Evolutionary conservation across 2,329 filamentous ascomycete species (phyloP).

Genomic region (Emmonsiellopsis sp.): DNA sequence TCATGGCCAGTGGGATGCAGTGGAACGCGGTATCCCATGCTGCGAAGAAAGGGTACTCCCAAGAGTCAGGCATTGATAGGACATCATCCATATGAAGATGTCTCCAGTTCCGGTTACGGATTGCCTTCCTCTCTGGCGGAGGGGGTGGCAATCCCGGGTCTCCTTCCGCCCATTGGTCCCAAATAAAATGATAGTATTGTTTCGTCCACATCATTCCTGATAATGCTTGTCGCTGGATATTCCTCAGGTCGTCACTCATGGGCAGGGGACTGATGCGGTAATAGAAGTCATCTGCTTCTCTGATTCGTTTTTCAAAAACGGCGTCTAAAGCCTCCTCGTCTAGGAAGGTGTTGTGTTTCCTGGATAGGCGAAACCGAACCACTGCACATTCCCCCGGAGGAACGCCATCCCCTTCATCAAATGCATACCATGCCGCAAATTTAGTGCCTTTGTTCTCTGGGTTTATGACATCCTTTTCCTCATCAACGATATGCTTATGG

Average conservation of each 20-base stretch:
- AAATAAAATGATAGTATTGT: conserved; percentile 92
- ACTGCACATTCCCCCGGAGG: conserved; percentile 88
- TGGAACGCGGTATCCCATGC: conserved; percentile 98
- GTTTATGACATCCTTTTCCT: conserved; percentile 72
- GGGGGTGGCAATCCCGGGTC: conserved; percentile 84
- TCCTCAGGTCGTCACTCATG: conserved; percentile 86
- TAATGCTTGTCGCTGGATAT: conserved; percentile 90
- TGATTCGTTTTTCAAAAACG: conserved; percentile 71
- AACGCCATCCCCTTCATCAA: conserved; percentile 82
- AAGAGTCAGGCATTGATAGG: conserved; percentile 94
- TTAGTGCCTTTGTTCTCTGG: conserved; percentile 76
- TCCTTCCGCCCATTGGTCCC: conserved; percentile 96
- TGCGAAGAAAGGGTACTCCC: conserved; percentile 97
- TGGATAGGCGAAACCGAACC: conserved; percentile 81
- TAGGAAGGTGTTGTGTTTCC: conserved; percentile 64
- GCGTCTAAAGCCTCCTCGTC: conserved; percentile 92
- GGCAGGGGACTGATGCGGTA: conserved; percentile 85
- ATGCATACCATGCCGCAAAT: conserved; percentile 81
- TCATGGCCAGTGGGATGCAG: conserved; percentile 92
- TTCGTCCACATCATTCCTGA: conserved; percentile 99
- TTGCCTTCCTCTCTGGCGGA: conserved; percentile 64
- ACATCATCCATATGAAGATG: conserved; percentile 94
- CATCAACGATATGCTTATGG: conserved; percentile 75
- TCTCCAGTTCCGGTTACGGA: conserved; percentile 86
- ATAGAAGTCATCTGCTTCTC: conserved; percentile 96